Evolutionary conservation across 2,329 filamentous ascomycete species (phyloP).

Genomic region (Fonsecaea pugnacius): DNA sequence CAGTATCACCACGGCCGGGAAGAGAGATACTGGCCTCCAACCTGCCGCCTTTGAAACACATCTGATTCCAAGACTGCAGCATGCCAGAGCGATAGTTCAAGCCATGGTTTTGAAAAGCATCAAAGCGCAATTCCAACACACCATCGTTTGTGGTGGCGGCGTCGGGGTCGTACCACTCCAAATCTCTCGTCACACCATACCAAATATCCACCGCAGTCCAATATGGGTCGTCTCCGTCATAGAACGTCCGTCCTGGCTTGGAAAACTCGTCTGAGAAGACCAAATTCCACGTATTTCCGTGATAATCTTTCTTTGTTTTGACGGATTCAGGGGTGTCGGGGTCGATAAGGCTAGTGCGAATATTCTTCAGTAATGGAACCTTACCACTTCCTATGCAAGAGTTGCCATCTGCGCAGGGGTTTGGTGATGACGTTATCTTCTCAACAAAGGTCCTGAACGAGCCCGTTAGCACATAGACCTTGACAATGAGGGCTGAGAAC

Average conservation of each 20-base stretch:
- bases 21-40: conserved; percentile 72
- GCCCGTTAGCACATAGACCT: conserved; percentile 34
- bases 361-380: conserved; percentile 61
- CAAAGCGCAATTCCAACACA: conserved; percentile 66
- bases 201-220: conserved; percentile 71
- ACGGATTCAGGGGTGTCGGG: conserved; percentile 67
- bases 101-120: conserved; percentile 67
- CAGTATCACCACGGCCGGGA: conserved; percentile 67
- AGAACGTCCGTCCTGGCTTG: conserved; percentile 68
- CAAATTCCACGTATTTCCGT: conserved; percentile 66
- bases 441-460: conserved; percentile 61
- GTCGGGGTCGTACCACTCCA: conserved; percentile 75
- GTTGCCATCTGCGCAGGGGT: conserved; percentile 46
- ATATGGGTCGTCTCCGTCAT: conserved; percentile 70
- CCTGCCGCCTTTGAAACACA: conserved; percentile 73
- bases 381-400: conserved; percentile 58
- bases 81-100: conserved; percentile 73
- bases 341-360: conserved; percentile 66
- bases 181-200: conserved; percentile 72
- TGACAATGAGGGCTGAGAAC: conserved; percentile 39
- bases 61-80: conserved; percentile 74
- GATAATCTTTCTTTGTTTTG: conserved; percentile 59
- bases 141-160: conserved; percentile 66
- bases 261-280: conserved; percentile 78
- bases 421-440: conserved; percentile 44